phyloP scores from a whole-genome alignment of 306 rosid genomes.

The Betula pendula region DNA sequence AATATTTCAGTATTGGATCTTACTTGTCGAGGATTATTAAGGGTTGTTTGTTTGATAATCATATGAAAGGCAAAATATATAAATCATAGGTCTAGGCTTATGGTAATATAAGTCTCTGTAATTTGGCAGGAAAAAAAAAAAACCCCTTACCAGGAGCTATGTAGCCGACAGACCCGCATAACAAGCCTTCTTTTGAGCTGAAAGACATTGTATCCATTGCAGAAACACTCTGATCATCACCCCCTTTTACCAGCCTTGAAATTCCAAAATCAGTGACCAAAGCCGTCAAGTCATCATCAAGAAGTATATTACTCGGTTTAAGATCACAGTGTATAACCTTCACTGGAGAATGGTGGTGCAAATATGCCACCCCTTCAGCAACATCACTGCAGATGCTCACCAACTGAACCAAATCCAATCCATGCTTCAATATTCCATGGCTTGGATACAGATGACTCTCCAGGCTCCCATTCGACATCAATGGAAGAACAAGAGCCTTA shows the following conservation, averaged over 20 bases:
- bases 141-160: slow-evolving; percentile 80
- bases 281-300: slow-evolving; percentile 78
- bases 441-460: slow-evolving; percentile 76
- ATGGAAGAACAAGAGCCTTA: slow-evolving; percentile 89
- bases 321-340: slow-evolving; percentile 88
- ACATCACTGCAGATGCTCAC: slow-evolving; percentile 83
- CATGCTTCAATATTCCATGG: slow-evolving; percentile 41
- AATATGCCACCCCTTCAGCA: slow-evolving; percentile 84
- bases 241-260: slow-evolving; percentile 61
- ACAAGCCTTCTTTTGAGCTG: slow-evolving; percentile 69
- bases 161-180: slow-evolving; percentile 87
- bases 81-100: neutral
- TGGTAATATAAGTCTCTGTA: neutral
- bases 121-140: neutral
- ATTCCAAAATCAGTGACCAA: slow-evolving; percentile 93
- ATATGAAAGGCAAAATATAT: no score
- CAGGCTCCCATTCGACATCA: slow-evolving; percentile 86
- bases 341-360: slow-evolving; percentile 82
- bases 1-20: no score
- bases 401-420: slow-evolving; percentile 58
- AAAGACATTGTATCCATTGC: slow-evolving; percentile 42
- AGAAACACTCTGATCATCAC: slow-evolving; percentile 19
- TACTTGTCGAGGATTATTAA: no score
- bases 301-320: slow-evolving; percentile 91
- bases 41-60: no score